Conservation (phyloP, 208 protist genomes). For the Leishmania major region DNA sequence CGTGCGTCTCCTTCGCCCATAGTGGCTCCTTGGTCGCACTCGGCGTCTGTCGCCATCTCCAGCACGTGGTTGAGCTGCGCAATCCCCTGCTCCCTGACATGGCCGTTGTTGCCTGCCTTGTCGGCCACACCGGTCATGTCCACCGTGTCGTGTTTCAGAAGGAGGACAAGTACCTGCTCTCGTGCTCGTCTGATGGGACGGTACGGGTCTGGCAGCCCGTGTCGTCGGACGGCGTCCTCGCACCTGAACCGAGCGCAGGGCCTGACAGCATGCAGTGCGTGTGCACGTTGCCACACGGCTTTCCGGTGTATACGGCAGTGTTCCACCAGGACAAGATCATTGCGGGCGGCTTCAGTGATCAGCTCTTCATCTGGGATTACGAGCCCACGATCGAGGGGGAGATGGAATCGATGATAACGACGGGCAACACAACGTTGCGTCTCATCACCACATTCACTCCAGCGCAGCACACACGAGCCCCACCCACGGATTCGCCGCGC, state of each 20-base stretch:
- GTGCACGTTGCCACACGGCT: slow-evolving; percentile 64
- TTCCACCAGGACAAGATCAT: slow-evolving; percentile 81
- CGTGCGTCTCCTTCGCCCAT: slow-evolving; percentile 62
- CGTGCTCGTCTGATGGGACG: slow-evolving; percentile 77
- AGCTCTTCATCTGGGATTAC: slow-evolving; percentile 67
- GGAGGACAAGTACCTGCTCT: slow-evolving; percentile 58
- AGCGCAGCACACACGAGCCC: slow-evolving; percentile 6
- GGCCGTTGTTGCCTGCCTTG: slow-evolving; percentile 38
- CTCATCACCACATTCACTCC: slow-evolving; percentile 38
- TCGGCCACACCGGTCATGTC: slow-evolving; percentile 70
- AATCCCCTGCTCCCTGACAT: slow-evolving; percentile 39
- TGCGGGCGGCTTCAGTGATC: slow-evolving; percentile 68
- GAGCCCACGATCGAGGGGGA: slow-evolving; percentile 18
- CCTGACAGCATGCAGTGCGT: slow-evolving; percentile 28
- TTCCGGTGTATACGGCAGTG: slow-evolving; percentile 66
- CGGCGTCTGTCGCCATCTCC: slow-evolving; percentile 60
- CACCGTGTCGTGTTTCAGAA: slow-evolving; percentile 59
- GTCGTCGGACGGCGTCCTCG: slow-evolving; percentile 6
- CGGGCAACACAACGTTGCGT: slow-evolving; percentile 17
- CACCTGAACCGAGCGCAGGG: neutral
- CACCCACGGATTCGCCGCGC: neutral
- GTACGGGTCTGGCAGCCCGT: slow-evolving; percentile 60
- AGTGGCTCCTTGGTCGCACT: slow-evolving; percentile 48
- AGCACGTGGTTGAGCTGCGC: slow-evolving; percentile 70
- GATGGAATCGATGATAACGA: slow-evolving; percentile 7